These are phyloP conservation scores for Aspergillus sp. DNA, from an alignment of 2,329 filamentous ascomycete species.

Conservation along the genomic window DNA sequence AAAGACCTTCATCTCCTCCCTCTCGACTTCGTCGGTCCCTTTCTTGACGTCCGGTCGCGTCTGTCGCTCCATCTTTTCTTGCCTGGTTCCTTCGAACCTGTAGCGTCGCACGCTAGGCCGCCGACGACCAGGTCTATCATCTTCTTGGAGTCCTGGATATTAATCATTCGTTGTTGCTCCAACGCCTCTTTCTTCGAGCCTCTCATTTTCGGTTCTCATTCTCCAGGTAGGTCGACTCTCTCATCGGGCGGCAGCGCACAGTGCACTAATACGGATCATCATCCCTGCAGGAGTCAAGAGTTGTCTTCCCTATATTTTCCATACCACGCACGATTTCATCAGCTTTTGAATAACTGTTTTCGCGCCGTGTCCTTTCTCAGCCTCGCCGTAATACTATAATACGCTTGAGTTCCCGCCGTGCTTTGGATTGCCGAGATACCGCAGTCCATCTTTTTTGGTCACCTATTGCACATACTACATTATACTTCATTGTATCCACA, in stretches of 20 bases:
- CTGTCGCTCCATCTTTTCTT: constrained; percentile 21
- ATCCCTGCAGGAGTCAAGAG: constrained; percentile 7
- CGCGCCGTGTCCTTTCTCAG: constrained; percentile 18
- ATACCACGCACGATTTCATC: constrained; percentile 9
- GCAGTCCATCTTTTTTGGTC: constrained; percentile 11
- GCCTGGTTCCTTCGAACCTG: constrained; percentile 7
- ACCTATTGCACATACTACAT: constrained; percentile 31
- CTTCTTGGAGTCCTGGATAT: constrained; percentile 16
- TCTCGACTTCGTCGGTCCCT: constrained; percentile 21
- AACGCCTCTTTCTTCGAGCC: constrained; percentile 4
- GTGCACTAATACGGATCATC: constrained; percentile 10
- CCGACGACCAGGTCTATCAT: constrained; percentile 16
- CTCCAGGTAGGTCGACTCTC: constrained; percentile 14
- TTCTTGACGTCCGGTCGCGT: constrained; percentile 24
- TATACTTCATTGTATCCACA: constrained; percentile 21
- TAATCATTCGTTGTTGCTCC: constrained; percentile 16
- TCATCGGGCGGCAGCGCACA: background rate
- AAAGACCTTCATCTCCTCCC: constrained; percentile 13
- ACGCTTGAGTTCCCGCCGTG: constrained; percentile 3
- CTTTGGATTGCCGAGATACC: constrained; percentile 9
- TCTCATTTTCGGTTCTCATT: constrained; percentile 11
- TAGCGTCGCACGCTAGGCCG: constrained; percentile 10
- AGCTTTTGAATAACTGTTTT: constrained; percentile 14
- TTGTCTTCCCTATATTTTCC: constrained; percentile 12
- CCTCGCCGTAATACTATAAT: constrained; percentile 34